phyloP scores from a whole-genome alignment of 2,329 filamentous ascomycete genomes.

The Penicillium sp. region DNA sequence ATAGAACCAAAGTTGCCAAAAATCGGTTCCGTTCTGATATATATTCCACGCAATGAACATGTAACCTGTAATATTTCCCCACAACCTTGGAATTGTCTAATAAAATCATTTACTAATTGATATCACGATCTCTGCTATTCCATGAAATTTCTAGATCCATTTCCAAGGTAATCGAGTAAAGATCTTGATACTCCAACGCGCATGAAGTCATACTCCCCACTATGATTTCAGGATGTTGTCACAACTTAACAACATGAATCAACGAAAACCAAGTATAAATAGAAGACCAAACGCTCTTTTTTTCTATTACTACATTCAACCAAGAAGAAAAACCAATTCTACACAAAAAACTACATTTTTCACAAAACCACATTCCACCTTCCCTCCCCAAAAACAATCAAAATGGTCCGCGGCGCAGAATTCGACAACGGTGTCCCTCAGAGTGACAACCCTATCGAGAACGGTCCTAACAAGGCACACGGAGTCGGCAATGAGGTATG shows the following conservation, averaged over 20 bases:
- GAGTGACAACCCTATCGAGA: constrained; percentile 42
- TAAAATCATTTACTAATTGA: background rate
- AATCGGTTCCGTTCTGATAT: background rate
- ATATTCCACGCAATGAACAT: background rate
- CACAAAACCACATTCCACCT: background rate
- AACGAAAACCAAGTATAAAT: background rate
- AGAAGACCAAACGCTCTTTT: background rate
- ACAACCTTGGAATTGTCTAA: background rate
- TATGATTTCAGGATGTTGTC: constrained; percentile 39
- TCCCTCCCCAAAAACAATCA: constrained; percentile 15
- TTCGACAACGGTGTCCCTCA: constrained; percentile 41
- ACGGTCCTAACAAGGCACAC: constrained; percentile 36
- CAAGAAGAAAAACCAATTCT: too few species aligned
- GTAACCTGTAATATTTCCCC: background rate
- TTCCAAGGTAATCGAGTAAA: constrained; percentile 4
- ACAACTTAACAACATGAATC: constrained; percentile 5
- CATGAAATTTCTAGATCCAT: background rate
- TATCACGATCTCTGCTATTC: background rate
- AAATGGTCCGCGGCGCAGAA: constrained; percentile 44
- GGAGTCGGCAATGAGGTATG: constrained; percentile 35
- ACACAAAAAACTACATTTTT: too few species aligned
- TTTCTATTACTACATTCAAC: too few species aligned
- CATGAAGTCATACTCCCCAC: constrained; percentile 33
- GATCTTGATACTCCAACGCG: constrained; percentile 1
- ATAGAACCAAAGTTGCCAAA: background rate